Evolutionary conservation across 2,329 filamentous ascomycete genomes (phyloP), one percentile per base, ranked within the genome.

Genomic region (Arthrobotrys iridis): DNA sequence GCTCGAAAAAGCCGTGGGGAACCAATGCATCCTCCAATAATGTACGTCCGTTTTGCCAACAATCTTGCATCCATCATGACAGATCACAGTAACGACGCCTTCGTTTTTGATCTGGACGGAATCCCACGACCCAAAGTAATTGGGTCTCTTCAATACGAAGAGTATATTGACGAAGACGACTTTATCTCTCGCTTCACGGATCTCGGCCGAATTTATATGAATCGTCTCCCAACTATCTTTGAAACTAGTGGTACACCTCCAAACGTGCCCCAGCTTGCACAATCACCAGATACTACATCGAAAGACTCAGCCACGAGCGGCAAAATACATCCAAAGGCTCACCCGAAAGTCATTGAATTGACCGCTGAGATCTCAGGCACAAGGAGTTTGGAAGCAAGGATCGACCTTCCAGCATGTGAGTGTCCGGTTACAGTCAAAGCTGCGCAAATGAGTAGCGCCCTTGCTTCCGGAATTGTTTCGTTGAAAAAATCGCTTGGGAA

Each of bases 21-120:
- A 11, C 8, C 57, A 30, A 10, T n/a, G 13, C 18, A 64, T 18
- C 20, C 46, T 1, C 63, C 57, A 13, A 7, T 59, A 4, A 63
- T 68, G 40, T 75, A 68, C 26, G 71, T 75, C 28, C 55, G 71
- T 11, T 75, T 63, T 20, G 48, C 63, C 3, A n/a, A 59, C 13
- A 64, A 68, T 11, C 22, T 33, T 4, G 71, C 71, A 1, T 46
- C n/a, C 3, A 59, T 75, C 15, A 22, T 75, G 8, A 41, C 46
- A 15, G 71, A 75, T 20, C 58, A 75, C 40, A 30, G 48, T 24
- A 68, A 58, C 28, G 63, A 67, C n/a, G 13, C 24, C 20, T 18
- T 40, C 10, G n/a, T 68, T 8, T 75, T 75, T 24, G 58, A 52
- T 24, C 6, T 0, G 5, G 48, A 68, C 4, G 63, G 63, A 1